Evolutionary conservation across 345 rosid species (phyloP).

Genomic region (Geranium rotundifolium): DNA sequence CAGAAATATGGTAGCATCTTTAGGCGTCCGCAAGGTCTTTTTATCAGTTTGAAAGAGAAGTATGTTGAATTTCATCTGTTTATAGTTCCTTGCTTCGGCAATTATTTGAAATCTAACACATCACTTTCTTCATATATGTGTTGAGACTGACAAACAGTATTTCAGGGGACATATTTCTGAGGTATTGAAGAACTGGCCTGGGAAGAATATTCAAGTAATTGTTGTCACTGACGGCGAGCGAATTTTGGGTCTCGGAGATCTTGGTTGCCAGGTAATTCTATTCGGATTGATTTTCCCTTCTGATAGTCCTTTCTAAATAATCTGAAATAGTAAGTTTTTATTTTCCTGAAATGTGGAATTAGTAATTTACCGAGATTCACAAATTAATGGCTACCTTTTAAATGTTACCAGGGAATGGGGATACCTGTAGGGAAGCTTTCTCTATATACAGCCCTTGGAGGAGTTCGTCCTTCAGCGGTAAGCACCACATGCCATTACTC

Average conservation of each 20-base stretch:
- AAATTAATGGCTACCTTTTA: background rate
- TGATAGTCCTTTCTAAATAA: background rate
- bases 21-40: slow-evolving; percentile 90
- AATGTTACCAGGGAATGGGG: slow-evolving; percentile 65
- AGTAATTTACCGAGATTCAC: background rate
- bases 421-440: slow-evolving; percentile 96
- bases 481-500: slow-evolving; percentile 17
- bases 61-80: slow-evolving; percentile 19
- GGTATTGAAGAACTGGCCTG: slow-evolving; percentile 92
- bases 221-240: slow-evolving; percentile 96
- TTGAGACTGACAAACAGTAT: slow-evolving; percentile 7
- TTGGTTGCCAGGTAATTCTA: slow-evolving; percentile 76
- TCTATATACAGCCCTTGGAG: slow-evolving; percentile 84
- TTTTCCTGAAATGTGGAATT: background rate
- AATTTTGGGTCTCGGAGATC: slow-evolving; percentile 93
- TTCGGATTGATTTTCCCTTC: background rate
- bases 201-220: slow-evolving; percentile 83
- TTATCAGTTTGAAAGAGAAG: slow-evolving; percentile 88
- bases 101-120: background rate
- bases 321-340: background rate
- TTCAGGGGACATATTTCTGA: slow-evolving; percentile 77
- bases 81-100: background rate
- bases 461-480: slow-evolving; percentile 94
- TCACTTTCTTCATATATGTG: background rate
- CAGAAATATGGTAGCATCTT: slow-evolving; percentile 94